Base-by-base conservation (phyloP, 1,284 basidiomycete genomes). In the Sanghuangporus sanghuang region DNA sequence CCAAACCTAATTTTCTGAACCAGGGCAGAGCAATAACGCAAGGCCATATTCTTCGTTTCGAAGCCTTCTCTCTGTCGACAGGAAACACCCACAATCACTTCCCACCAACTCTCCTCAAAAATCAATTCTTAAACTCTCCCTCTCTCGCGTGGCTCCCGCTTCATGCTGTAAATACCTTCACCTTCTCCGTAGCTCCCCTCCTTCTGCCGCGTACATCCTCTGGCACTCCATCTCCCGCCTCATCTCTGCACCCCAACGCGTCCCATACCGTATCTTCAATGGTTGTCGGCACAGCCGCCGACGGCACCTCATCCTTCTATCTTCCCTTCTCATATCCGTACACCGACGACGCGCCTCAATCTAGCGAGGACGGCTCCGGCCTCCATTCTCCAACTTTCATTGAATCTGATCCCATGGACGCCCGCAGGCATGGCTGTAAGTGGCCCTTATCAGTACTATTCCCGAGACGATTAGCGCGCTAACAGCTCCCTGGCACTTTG, bases 301-400 rank as follows among this genome's bases (percentile, higher is more conserved):
- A 77, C 66, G 77, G 76, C 75, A 74, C 76, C 73, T 82, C 84
- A 74, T 7, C 44, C 16, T 77, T 84, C 64, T 85, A 81, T 71
- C 76, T 82, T 21, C 80, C 83, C 39, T 85, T 84, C 74, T 79
- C 80, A 52, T 75, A 76, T 63, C 68, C 71, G 63, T 78, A 80
- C 72, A 7, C 44, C 64, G 86, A 88, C 71, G 86, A 89, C 69
- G 82, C 84, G 49, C 80, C 80, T 60, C 85, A 85, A 73, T 87
- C 86, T 16, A 86, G 84, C 72, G 86, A 88, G 71, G 86, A 87
- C 70, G 84, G 85, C 70, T 89, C 87, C 62, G 85, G 84, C 67
- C 73, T 88, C 36, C 86, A 87, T 70, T 89, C 87, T 2, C 87
- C 87, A 70, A 80, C 83, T 64, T 85, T 74, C 63, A 67, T 63